Percentiles rank a stretch among this genome's conserved stretches.
Conservation (phyloP, 371 early-diverging fungal species). For the Massospora cicadina region DNA sequence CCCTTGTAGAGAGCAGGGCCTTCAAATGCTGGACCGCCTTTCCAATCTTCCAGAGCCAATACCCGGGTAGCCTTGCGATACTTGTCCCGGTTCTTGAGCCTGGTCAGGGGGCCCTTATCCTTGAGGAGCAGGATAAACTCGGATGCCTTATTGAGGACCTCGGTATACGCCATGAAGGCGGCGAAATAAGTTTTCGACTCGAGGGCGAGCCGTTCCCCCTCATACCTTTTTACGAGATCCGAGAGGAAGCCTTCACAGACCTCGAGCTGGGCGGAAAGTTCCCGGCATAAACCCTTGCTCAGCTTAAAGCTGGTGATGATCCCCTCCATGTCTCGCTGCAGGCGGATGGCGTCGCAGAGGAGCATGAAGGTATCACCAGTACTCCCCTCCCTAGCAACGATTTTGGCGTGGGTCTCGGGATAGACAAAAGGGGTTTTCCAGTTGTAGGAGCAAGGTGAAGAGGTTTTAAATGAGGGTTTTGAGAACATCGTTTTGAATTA, state of each 20-base stretch:
- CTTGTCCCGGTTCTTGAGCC: constrained; percentile 5
- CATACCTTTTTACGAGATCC: not conserved
- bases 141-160: constrained; percentile 7
- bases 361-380: constrained; percentile 4
- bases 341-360: not conserved
- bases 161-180: constrained; percentile 8
- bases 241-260: not conserved
- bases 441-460: too few species aligned
- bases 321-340: not conserved
- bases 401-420: not conserved
- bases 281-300: not conserved
- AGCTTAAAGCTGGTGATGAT: not conserved
- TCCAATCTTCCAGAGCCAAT: not conserved
- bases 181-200: constrained; percentile 2
- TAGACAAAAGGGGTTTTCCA: too few species aligned
- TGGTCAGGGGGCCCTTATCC: constrained; percentile 8
- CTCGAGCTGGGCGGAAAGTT: not conserved
- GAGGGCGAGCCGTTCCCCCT: not conserved
- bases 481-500: too few species aligned
- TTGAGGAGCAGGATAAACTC: constrained; percentile 7
- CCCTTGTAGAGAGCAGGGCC: not conserved
- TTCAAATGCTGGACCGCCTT: constrained; percentile 7
- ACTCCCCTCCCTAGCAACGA: not conserved
- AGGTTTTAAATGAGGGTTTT: too few species aligned
- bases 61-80: constrained; percentile 3